These are phyloP conservation scores for Dactylellina sp. DNA, from an alignment of 2,329 filamentous ascomycete genomes.

Conservation along the genomic window DNA sequence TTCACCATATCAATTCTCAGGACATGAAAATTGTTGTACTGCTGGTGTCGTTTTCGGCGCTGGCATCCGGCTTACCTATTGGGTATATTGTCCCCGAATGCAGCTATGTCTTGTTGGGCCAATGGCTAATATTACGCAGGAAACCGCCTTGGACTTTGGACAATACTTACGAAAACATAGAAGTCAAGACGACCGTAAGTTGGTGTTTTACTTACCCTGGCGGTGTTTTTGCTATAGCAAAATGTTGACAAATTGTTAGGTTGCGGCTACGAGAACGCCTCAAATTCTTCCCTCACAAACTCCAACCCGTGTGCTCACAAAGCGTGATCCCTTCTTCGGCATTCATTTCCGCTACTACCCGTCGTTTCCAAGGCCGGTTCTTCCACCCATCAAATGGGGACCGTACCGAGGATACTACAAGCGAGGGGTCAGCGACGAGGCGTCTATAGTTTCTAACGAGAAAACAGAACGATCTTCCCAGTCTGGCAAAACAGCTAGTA, in stretches of 20 bases:
- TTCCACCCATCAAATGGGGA: neutral
- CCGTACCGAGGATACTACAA: constrained; percentile 35
- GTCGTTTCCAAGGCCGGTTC: neutral
- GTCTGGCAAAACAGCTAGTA: no score
- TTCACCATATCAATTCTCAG: neutral
- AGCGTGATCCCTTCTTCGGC: constrained; percentile 40
- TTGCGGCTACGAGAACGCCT: neutral
- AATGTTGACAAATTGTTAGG: neutral
- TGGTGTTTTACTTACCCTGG: neutral
- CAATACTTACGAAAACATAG: constrained; percentile 4
- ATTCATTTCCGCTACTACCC: constrained; percentile 28
- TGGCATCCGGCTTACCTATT: constrained; percentile 38
- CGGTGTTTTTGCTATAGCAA: no score
- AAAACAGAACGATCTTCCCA: no score
- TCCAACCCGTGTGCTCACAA: neutral
- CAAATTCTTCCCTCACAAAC: neutral
- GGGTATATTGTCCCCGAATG: constrained; percentile 15
- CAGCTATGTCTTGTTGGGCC: neutral
- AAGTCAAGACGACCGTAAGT: neutral
- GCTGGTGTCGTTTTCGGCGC: constrained; percentile 36
- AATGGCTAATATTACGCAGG: constrained; percentile 6
- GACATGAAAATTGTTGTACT: constrained; percentile 42
- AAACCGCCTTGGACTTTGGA: constrained; percentile 16
- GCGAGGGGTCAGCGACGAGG: constrained; percentile 1
- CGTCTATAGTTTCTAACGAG: no score